A percentile compares a stretch with the other conserved stretches of the same genome.
These are phyloP conservation scores for Canna indica DNA, from an alignment of 176 grass and related monocot species.

Conservation along the genomic window DNA sequence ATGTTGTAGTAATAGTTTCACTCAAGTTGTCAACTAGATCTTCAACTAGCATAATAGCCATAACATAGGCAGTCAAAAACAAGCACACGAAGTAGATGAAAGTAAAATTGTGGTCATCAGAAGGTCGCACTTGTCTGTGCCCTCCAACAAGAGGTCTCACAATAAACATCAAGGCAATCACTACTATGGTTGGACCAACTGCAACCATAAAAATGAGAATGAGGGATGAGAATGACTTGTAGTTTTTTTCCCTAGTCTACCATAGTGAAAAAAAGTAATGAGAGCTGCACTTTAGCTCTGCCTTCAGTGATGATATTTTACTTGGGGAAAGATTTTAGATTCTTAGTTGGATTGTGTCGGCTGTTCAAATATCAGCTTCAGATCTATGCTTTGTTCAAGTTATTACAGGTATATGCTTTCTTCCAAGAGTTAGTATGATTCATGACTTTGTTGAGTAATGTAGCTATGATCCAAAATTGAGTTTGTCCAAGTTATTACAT, in stretches of 20 bases:
- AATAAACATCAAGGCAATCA: constrained; percentile 7
- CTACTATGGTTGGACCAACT: background rate
- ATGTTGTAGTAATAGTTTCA: background rate
- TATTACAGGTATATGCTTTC: too few relatives aligned
- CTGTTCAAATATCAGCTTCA: background rate
- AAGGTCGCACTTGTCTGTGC: background rate
- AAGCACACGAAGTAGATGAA: constrained; percentile 7
- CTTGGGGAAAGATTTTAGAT: background rate
- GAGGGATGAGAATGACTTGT: background rate
- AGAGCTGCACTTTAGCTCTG: background rate
- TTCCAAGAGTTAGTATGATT: too few relatives aligned
- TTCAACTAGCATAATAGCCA: constrained; percentile 8
- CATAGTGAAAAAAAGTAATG: background rate
- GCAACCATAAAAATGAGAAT: constrained; percentile 13
- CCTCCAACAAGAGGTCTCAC: background rate
- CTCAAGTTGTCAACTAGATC: constrained; percentile 2
- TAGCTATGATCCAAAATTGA: too few relatives aligned
- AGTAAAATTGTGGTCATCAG: background rate
- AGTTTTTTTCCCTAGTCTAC: too few relatives aligned
- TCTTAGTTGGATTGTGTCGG: background rate
- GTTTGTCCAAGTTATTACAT: too few relatives aligned
- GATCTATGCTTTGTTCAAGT: too few relatives aligned
- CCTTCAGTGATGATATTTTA: background rate
- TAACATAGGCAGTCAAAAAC: background rate
- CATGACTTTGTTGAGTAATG: too few relatives aligned